Conservation (phyloP, 345 rosid species). For the Euphorbia peplus region DNA sequence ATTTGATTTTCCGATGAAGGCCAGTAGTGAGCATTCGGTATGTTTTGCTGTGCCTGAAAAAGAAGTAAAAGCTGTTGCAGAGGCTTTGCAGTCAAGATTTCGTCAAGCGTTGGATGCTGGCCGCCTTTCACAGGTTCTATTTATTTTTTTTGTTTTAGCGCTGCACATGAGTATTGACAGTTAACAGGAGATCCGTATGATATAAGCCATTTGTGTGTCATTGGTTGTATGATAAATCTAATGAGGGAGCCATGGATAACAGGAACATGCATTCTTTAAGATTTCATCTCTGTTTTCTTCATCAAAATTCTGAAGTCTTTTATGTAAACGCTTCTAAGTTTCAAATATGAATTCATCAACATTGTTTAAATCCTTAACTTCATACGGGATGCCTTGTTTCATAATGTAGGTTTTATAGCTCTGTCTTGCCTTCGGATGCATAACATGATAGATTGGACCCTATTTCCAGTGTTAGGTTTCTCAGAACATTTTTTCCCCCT, state of each 20-base stretch:
- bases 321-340: background rate
- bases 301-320: background rate
- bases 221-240: background rate
- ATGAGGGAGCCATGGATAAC: background rate
- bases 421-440: background rate
- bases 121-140: slow-evolving; percentile 87
- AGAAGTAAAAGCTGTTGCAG: slow-evolving; percentile 88
- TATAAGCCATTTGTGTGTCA: background rate
- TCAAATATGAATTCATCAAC: background rate
- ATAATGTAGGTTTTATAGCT: background rate
- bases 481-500: slow-evolving; percentile 8
- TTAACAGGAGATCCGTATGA: background rate
- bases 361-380: background rate
- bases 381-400: background rate
- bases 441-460: slow-evolving; percentile 4
- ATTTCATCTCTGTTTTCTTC: background rate
- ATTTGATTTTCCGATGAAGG: slow-evolving; percentile 44
- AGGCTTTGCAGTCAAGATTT: slow-evolving; percentile 80
- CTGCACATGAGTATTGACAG: slow-evolving; percentile 9
- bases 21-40: slow-evolving; percentile 98
- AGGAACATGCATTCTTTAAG: background rate
- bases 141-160: background rate
- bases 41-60: slow-evolving; percentile 99
- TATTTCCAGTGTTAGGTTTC: slow-evolving; percentile 19
- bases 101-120: slow-evolving; percentile 87